Evolutionary conservation across 2,329 filamentous ascomycete species (phyloP).

Genomic region (Leptographium procerum): DNA sequence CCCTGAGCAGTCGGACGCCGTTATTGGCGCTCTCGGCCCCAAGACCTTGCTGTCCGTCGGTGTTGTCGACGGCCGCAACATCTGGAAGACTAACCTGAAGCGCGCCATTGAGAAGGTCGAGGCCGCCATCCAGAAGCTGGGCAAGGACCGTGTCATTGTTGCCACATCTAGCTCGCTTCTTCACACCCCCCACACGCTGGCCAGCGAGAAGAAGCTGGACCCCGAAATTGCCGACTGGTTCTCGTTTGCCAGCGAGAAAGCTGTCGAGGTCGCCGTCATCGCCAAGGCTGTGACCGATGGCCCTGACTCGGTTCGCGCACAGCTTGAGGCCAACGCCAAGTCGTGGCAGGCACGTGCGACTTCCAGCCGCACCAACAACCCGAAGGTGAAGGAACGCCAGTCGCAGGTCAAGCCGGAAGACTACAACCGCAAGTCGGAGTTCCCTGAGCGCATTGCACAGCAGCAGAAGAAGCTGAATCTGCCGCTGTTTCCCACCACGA

Average conservation of each 20-base stretch:
- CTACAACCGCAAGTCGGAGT: constrained; percentile 89
- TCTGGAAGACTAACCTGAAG: constrained; percentile 99
- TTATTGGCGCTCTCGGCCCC: constrained; percentile 70
- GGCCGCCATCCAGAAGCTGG: constrained; percentile 82
- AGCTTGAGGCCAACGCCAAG: constrained; percentile 95
- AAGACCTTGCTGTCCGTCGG: constrained; percentile 87
- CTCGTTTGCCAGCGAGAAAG: constrained; percentile 95
- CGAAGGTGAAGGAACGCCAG: constrained; percentile 93
- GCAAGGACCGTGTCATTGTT: constrained; percentile 94
- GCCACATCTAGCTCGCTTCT: constrained; percentile 96
- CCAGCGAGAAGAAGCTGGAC: constrained; percentile 97
- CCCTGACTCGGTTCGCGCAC: constrained; percentile 70
- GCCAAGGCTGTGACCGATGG: constrained; percentile 95
- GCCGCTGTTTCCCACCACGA: constrained; percentile 96
- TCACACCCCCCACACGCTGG: constrained; percentile 95
- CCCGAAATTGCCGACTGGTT: constrained; percentile 95
- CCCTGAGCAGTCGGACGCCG: constrained; percentile 89
- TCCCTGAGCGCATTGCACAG: constrained; percentile 71
- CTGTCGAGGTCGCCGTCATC: constrained; percentile 77
- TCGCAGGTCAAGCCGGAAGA: constrained; percentile 69
- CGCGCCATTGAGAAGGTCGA: constrained; percentile 84
- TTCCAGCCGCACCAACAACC: constrained; percentile 93
- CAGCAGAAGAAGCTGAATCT: constrained; percentile 91
- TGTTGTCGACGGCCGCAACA: constrained; percentile 98
- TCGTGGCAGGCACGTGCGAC: constrained; percentile 83